Conservation (phyloP, 169 alveolate genomes). For the Plasmodium vinckei region DNA sequence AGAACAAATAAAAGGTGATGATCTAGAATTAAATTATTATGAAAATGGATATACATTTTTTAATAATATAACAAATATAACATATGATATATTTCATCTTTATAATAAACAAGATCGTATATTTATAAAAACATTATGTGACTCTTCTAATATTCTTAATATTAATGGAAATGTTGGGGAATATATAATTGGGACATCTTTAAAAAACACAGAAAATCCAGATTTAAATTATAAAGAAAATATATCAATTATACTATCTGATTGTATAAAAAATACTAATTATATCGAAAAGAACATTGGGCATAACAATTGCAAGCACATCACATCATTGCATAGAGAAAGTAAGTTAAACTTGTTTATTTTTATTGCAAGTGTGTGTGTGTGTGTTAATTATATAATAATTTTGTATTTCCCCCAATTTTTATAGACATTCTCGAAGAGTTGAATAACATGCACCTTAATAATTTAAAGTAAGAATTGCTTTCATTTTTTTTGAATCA, state of each 20-base stretch:
- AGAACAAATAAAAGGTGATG: slow-evolving; percentile 43
- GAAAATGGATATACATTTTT: slow-evolving; percentile 39
- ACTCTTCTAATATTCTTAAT: slow-evolving; percentile 19
- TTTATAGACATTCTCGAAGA: slow-evolving; percentile 52
- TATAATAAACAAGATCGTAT: slow-evolving; percentile 44
- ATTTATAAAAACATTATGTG: slow-evolving; percentile 18
- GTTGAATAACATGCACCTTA: slow-evolving; percentile 45
- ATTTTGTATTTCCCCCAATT: not conserved
- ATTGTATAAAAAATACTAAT: slow-evolving; percentile 29
- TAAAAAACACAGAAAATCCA: not conserved
- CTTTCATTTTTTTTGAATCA: no score
- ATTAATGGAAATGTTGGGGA: slow-evolving; percentile 65
- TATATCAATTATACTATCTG: slow-evolving; percentile 25
- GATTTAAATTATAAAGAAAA: not conserved
- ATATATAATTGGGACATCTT: slow-evolving; percentile 34
- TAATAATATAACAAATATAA: slow-evolving; percentile 19
- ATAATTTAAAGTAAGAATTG: slow-evolving; percentile 32
- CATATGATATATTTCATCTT: slow-evolving; percentile 28
- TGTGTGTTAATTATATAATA: no score
- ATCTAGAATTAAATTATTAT: slow-evolving; percentile 15
- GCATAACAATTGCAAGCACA: slow-evolving; percentile 17
- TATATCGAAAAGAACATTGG: slow-evolving; percentile 16
- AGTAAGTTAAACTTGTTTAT: not conserved
- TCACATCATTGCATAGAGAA: slow-evolving; percentile 41
- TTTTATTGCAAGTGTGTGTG: no score